These are phyloP conservation scores for Mucor saturninus DNA, from an alignment of 371 early-diverging fungal genomes.

Conservation along the genomic window DNA sequence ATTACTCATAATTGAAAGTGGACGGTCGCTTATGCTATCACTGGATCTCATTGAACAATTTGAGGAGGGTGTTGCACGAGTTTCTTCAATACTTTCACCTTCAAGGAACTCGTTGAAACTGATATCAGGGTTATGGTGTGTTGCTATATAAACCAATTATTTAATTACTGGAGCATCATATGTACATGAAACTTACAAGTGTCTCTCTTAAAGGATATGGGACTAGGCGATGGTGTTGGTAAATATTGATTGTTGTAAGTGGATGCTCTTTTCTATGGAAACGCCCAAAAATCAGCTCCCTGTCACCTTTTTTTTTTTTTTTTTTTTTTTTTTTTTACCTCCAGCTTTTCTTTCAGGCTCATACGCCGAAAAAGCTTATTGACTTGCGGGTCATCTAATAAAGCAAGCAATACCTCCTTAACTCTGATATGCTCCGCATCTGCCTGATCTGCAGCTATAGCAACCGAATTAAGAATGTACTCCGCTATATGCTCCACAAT, in stretches of 20 bases:
- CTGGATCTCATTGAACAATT: conserved; percentile 22
- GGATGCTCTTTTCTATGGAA: conserved; percentile 23
- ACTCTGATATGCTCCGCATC: conserved; percentile 57
- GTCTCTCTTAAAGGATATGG: not conserved
- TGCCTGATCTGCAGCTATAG: conserved; percentile 58
- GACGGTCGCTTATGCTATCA: conserved; percentile 23
- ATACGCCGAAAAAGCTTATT: conserved; percentile 52
- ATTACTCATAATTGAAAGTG: conserved; percentile 24
- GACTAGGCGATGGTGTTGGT: conserved; percentile 22
- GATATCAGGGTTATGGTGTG: conserved; percentile 11
- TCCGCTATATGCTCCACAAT: conserved; percentile 67
- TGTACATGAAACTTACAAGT: conserved; percentile 19
- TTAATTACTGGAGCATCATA: not conserved
- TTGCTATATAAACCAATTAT: conserved; percentile 22
- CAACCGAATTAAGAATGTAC: conserved; percentile 55
- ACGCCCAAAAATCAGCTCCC: not conserved
- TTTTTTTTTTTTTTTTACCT: conserved; percentile 28
- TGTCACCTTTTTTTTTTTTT: not conserved
- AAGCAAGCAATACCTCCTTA: conserved; percentile 55
- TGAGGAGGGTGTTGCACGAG: conserved; percentile 19
- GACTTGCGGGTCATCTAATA: conserved; percentile 60
- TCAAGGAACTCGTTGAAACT: conserved; percentile 12
- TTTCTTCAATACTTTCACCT: conserved; percentile 8
- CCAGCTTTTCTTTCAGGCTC: conserved; percentile 39
- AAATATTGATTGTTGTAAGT: conserved; percentile 4